Evolutionary conservation across 768 basidiomycete genomes (phyloP).

Genomic region (Tricholoma bakamatsutake): DNA sequence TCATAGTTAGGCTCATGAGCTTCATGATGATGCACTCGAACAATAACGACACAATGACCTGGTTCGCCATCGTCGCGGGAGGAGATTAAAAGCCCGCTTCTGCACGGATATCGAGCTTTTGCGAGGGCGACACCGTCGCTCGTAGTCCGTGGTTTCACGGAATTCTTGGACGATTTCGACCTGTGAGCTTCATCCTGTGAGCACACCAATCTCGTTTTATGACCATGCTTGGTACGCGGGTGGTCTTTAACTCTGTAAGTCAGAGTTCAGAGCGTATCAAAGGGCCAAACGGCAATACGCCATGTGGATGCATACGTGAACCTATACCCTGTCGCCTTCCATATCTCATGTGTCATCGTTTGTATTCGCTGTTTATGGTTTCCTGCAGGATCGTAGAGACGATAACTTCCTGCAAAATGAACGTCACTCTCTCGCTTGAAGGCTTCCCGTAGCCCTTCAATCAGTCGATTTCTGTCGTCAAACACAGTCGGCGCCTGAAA

Average conservation of each 20-base stretch:
- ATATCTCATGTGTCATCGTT: conserved; percentile 36
- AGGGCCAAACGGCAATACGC: not conserved
- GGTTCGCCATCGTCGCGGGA: conserved; percentile 28
- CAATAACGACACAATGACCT: conserved; percentile 25
- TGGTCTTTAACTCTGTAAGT: conserved; percentile 41
- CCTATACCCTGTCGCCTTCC: conserved; percentile 43
- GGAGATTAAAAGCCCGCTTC: conserved; percentile 40
- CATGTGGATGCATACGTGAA: conserved; percentile 34
- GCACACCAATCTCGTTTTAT: conserved; percentile 48
- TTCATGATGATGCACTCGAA: conserved; percentile 40
- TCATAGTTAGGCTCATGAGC: conserved; percentile 40
- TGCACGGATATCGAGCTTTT: conserved; percentile 38
- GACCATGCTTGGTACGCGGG: conserved; percentile 38
- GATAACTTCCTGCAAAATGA: conserved; percentile 38
- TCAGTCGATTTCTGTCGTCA: conserved; percentile 24
- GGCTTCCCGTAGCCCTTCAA: conserved; percentile 25
- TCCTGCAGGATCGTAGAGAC: conserved; percentile 21
- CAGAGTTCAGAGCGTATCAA: not conserved
- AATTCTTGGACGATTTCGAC: conserved; percentile 30
- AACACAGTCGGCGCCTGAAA: conserved; percentile 24
- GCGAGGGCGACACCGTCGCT: conserved; percentile 33
- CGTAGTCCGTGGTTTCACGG: conserved; percentile 30
- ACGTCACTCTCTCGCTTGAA: conserved; percentile 30
- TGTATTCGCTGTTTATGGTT: conserved; percentile 39
- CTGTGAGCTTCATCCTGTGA: conserved; percentile 43